Evolutionary conservation across 805 yeast species (phyloP).

Genomic region (Sporopachydermia quercuum): DNA sequence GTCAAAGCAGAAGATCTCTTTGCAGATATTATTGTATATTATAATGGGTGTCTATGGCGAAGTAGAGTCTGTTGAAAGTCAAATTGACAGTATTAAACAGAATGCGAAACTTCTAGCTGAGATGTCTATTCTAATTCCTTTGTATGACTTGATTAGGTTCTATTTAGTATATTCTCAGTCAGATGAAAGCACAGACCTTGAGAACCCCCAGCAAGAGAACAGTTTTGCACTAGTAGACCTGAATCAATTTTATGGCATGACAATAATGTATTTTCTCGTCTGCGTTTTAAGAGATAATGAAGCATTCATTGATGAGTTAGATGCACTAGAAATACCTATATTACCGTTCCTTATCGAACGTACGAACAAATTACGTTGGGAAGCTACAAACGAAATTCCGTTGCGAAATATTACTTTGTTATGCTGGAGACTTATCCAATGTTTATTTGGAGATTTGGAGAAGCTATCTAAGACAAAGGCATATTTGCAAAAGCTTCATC

Average conservation of each 20-base stretch:
- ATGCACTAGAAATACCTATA: slow-evolving; percentile 19
- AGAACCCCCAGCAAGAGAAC: slow-evolving; percentile 1
- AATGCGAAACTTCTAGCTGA: slow-evolving; percentile 13
- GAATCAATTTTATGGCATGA: slow-evolving; percentile 22
- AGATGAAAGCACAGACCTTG: not conserved
- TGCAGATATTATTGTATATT: slow-evolving; percentile 15
- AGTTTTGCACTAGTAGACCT: slow-evolving; percentile 19
- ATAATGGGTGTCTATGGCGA: slow-evolving; percentile 18
- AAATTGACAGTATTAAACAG: slow-evolving; percentile 13
- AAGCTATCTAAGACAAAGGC: slow-evolving; percentile 27
- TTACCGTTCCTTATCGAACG: slow-evolving; percentile 29
- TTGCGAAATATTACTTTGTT: slow-evolving; percentile 41
- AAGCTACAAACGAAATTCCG: slow-evolving; percentile 24
- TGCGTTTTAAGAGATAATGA: slow-evolving; percentile 6
- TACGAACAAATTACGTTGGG: slow-evolving; percentile 59
- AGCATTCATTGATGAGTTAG: slow-evolving; percentile 10
- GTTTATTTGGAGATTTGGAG: slow-evolving; percentile 47
- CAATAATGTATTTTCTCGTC: slow-evolving; percentile 15
- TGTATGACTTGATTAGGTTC: slow-evolving; percentile 4
- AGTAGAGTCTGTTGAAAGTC: slow-evolving; percentile 10
- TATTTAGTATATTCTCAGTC: slow-evolving; percentile 1
- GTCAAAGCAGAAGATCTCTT: not conserved
- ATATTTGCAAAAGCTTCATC: not conserved
- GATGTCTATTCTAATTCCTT: slow-evolving; percentile 5
- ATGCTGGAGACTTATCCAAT: slow-evolving; percentile 35